Evolutionary conservation across 345 rosid species (phyloP).

Genomic region (Linum trigynum): DNA sequence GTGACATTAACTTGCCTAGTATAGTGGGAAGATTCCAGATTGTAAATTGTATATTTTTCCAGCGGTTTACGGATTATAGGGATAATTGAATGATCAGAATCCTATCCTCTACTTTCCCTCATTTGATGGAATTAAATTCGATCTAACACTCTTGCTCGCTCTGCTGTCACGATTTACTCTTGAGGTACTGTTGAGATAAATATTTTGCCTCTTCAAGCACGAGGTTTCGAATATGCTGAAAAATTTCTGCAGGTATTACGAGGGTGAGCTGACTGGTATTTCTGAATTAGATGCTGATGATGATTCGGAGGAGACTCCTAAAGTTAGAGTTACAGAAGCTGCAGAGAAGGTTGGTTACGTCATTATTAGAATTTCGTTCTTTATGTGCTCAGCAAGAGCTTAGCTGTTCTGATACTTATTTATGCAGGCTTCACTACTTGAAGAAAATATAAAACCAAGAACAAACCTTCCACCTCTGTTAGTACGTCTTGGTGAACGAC

Average conservation of each 20-base stretch:
- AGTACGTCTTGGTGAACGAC: slow-evolving; percentile 64
- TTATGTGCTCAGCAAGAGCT: no score
- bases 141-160: not conserved
- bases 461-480: slow-evolving; percentile 77
- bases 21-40: no score
- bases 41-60: no score
- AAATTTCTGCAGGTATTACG: slow-evolving; percentile 60
- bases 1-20: no score
- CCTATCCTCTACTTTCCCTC: no score
- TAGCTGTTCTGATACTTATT: not conserved
- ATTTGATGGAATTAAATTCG: no score
- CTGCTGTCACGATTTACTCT: not conserved
- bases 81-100: no score
- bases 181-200: slow-evolving; percentile 24
- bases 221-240: slow-evolving; percentile 17
- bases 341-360: slow-evolving; percentile 65
- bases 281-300: slow-evolving; percentile 48
- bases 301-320: slow-evolving; percentile 37
- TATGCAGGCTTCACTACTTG: slow-evolving; percentile 69
- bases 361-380: no score
- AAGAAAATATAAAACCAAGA: slow-evolving; percentile 77
- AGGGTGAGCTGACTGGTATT: slow-evolving; percentile 67
- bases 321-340: slow-evolving; percentile 59
- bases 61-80: no score
- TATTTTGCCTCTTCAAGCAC: slow-evolving; percentile 33